phyloP scores from a whole-genome alignment of 805 yeast genomes.

The Jamesozyma gamospora region DNA sequence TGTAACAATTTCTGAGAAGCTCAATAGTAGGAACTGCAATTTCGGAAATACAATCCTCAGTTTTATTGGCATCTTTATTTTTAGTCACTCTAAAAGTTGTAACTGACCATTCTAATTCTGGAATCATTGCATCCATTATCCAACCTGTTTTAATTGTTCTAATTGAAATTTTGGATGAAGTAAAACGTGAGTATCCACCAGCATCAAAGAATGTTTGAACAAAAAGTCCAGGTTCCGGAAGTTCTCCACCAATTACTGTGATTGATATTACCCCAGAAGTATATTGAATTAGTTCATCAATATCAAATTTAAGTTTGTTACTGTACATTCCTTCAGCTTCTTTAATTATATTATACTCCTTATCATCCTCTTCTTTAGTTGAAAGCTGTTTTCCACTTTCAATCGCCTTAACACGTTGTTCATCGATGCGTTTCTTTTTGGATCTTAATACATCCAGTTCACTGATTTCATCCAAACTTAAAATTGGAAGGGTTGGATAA shows the following conservation, averaged over 20 bases:
- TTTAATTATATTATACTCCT: slow-evolving; percentile 19
- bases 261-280: slow-evolving; percentile 65
- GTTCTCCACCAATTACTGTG: slow-evolving; percentile 46
- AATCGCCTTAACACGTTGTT: slow-evolving; percentile 14
- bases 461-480: slow-evolving; percentile 55
- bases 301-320: slow-evolving; percentile 38
- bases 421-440: slow-evolving; percentile 28
- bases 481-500: slow-evolving; percentile 67
- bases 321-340: slow-evolving; percentile 31
- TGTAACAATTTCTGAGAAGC: slow-evolving; percentile 49
- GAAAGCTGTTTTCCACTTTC: slow-evolving; percentile 23
- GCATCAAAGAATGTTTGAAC: slow-evolving; percentile 69
- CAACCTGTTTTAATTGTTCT: slow-evolving; percentile 29
- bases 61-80: slow-evolving; percentile 41
- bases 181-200: slow-evolving; percentile 49
- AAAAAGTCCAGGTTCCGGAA: slow-evolving; percentile 44
- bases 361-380: slow-evolving; percentile 13
- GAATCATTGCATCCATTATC: slow-evolving; percentile 58
- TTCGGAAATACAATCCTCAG: slow-evolving; percentile 47
- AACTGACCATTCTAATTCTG: slow-evolving; percentile 64
- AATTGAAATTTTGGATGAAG: slow-evolving; percentile 36
- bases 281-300: slow-evolving; percentile 45
- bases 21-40: slow-evolving; percentile 51
- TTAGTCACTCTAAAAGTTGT: slow-evolving; percentile 49
- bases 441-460: slow-evolving; percentile 39